These are phyloP conservation scores for Puccinellia tenuiflora DNA, from an alignment of 176 grass and related monocot species.

Conservation along the genomic window DNA sequence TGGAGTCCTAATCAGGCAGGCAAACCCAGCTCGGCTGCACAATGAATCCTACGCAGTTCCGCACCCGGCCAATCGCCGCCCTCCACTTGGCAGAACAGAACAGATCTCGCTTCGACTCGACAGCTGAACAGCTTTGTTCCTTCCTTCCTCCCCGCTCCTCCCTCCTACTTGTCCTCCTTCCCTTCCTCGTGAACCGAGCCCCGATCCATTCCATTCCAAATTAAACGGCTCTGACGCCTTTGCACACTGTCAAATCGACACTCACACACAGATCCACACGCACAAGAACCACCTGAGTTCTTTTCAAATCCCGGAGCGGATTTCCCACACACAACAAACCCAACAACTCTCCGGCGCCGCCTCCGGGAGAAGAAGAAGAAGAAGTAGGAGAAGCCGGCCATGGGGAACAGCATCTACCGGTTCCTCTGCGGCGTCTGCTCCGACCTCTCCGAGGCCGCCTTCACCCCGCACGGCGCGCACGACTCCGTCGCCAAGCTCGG, in stretches of 20 bases:
- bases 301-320: constrained; percentile 43
- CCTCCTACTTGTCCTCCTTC: not conserved
- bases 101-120: not conserved
- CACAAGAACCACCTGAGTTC: not conserved
- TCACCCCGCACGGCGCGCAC: constrained; percentile 33
- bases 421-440: constrained; percentile 51
- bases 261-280: constrained; percentile 26
- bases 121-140: not conserved
- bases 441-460: not conserved
- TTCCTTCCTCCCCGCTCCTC: not conserved
- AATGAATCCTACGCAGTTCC: not conserved
- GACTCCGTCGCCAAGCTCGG: constrained; percentile 56
- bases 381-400: too few species aligned
- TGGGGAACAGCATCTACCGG: constrained; percentile 80
- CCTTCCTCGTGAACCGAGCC: constrained; percentile 33
- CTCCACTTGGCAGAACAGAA: not conserved
- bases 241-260: not conserved
- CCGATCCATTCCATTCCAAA: constrained; percentile 12
- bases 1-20: not conserved
- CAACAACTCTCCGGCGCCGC: too few species aligned
- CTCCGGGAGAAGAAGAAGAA: too few species aligned
- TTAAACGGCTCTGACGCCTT: constrained; percentile 7
- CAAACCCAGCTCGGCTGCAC: not conserved
- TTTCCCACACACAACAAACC: not conserved
- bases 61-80: not conserved